Evolutionary conservation across 768 basidiomycete species (phyloP).

Genomic region (Lentinula edodes): DNA sequence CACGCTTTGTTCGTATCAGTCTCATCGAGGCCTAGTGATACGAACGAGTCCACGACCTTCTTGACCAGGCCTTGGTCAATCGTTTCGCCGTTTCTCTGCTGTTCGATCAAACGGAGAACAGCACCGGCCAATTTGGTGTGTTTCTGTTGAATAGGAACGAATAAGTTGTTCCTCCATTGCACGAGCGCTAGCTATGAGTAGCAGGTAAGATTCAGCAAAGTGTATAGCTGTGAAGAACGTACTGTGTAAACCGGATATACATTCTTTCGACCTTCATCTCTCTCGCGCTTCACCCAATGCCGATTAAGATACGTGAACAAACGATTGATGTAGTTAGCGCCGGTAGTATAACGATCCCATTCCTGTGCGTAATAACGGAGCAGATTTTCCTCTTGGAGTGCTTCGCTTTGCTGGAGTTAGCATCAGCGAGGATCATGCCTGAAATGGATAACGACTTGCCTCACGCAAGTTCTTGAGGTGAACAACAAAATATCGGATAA

Average conservation of each 20-base stretch:
- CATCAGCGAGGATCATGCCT: neutral
- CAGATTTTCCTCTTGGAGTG: conserved; percentile 80
- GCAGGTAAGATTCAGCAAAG: neutral
- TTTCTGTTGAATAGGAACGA: conserved; percentile 80
- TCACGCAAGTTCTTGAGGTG: conserved; percentile 72
- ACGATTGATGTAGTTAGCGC: conserved; percentile 95
- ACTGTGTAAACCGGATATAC: conserved; percentile 97
- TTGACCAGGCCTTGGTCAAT: conserved; percentile 92
- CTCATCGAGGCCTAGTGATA: conserved; percentile 92
- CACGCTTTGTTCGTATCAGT: conserved; percentile 88
- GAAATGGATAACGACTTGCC: conserved; percentile 16
- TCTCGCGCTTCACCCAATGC: conserved; percentile 98
- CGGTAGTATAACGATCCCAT: conserved; percentile 96
- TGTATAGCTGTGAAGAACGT: conserved; percentile 1
- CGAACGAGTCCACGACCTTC: conserved; percentile 91
- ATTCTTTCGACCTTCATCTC: conserved; percentile 92
- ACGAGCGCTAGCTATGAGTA: conserved; percentile 77
- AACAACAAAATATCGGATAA: conserved; percentile 82
- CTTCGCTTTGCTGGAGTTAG: conserved; percentile 59
- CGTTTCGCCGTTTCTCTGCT: conserved; percentile 88
- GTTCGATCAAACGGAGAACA: conserved; percentile 85
- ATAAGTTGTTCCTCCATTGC: conserved; percentile 92
- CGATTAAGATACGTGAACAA: conserved; percentile 97
- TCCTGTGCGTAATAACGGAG: conserved; percentile 87
- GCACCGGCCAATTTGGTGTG: conserved; percentile 81